phyloP scores from a whole-genome alignment of 208 protist species.

The Trichomonas gallinae region DNA sequence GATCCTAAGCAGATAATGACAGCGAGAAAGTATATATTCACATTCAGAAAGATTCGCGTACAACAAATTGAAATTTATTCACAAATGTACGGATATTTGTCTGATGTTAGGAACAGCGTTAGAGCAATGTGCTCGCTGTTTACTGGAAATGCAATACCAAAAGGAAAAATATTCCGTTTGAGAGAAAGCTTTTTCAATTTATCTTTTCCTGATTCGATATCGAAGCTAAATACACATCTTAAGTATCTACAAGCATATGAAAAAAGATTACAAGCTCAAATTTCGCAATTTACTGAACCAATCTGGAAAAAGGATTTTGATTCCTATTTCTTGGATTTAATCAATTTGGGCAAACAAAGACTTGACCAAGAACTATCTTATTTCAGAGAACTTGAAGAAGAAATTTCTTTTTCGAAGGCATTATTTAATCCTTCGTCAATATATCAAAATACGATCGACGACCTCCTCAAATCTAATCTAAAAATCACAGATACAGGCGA shows the following conservation, averaged over 20 bases:
- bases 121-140: background rate
- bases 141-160: background rate
- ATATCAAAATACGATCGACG: background rate
- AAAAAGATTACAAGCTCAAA: background rate
- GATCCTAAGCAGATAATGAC: background rate
- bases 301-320: background rate
- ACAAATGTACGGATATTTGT: background rate
- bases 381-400: background rate
- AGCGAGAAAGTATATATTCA: background rate
- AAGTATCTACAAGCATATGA: background rate
- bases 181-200: background rate
- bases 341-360: background rate
- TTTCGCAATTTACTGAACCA: background rate
- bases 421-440: background rate
- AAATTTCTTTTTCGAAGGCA: background rate
- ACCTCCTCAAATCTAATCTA: background rate
- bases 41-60: background rate
- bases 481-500: background rate
- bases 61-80: background rate
- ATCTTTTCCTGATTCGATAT: background rate
- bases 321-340: background rate
- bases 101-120: background rate
- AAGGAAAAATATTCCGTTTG: background rate
- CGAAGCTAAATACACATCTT: background rate
- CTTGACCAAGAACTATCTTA: background rate